These are phyloP conservation scores for Clarireedia monteithiana DNA, from an alignment of 2,329 filamentous ascomycete species.

Conservation along the genomic window DNA sequence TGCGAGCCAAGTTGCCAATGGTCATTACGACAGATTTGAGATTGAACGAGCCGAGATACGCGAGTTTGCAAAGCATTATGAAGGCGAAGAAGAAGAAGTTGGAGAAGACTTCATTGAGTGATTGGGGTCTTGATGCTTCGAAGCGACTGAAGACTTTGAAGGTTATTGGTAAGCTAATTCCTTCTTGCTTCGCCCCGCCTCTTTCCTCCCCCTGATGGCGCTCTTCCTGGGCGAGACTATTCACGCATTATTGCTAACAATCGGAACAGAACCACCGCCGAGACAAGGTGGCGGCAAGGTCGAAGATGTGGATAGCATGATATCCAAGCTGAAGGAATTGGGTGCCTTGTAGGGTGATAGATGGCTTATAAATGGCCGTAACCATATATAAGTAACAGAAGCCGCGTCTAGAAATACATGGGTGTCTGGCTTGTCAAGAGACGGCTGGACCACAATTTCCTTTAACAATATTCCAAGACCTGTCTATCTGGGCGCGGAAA, in stretches of 20 bases:
- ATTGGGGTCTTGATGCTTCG: conserved; percentile 69
- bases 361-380: background rate
- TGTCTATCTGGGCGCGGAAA: too few relatives aligned
- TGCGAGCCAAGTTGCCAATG: conserved; percentile 80
- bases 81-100: conserved; percentile 99
- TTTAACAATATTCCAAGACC: too few relatives aligned
- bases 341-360: conserved; percentile 48
- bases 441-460: too few relatives aligned
- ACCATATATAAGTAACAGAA: conserved; percentile 7
- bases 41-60: conserved; percentile 91
- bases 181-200: background rate
- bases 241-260: background rate
- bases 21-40: conserved; percentile 91
- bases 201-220: background rate
- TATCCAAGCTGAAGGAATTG: conserved; percentile 90
- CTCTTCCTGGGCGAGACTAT: background rate
- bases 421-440: too few relatives aligned
- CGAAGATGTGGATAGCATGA: conserved; percentile 91
- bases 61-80: conserved; percentile 97
- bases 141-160: conserved; percentile 82
- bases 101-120: conserved; percentile 80
- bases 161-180: conserved; percentile 60
- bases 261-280: conserved; percentile 63
- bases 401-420: background rate
- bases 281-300: conserved; percentile 95